Conservation (phyloP, 495 filamentous ascomycete species). For the Parathielavia hyrcaniae region DNA sequence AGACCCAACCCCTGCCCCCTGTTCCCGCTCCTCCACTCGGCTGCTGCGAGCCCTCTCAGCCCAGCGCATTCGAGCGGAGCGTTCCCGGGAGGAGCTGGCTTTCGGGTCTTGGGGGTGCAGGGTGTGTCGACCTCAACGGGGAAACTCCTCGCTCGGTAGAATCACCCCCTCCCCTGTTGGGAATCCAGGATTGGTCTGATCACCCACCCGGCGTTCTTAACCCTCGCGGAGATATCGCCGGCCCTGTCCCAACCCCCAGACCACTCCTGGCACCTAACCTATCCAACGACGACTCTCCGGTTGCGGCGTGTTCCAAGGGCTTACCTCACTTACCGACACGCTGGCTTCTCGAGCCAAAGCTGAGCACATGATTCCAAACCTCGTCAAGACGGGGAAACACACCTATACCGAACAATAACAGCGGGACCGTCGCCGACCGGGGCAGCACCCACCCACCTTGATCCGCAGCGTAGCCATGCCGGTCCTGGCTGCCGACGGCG, state of each 20-base stretch:
- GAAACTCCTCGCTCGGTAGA: slow-evolving; percentile 18
- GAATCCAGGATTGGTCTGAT: slow-evolving; percentile 8
- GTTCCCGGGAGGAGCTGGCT: slow-evolving; percentile 5
- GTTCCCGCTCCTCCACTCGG: not conserved
- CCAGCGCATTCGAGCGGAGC: slow-evolving; percentile 12
- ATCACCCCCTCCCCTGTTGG: slow-evolving; percentile 20
- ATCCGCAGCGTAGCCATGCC: slow-evolving; percentile 15
- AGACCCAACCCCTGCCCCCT: not conserved
- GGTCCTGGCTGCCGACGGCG: slow-evolving; percentile 14
- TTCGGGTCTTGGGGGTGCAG: slow-evolving; percentile 2
- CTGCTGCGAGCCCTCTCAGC: not conserved
- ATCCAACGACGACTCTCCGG: slow-evolving; percentile 10
- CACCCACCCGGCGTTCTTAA: slow-evolving; percentile 9
- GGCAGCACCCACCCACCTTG: not conserved
- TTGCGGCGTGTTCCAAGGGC: slow-evolving; percentile 3
- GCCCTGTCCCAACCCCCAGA: slow-evolving; percentile 1
- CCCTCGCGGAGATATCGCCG: slow-evolving; percentile 13
- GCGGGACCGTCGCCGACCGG: not conserved
- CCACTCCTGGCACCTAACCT: not conserved
- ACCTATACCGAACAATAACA: slow-evolving; percentile 1
- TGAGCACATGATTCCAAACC: not conserved
- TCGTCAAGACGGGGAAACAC: slow-evolving; percentile 9
- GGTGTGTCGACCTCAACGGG: slow-evolving; percentile 25
- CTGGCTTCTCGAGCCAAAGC: slow-evolving; percentile 5
- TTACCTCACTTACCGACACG: slow-evolving; percentile 7